Evolutionary conservation across 2,329 filamentous ascomycete genomes (phyloP).

Genomic region (Parascedosporium putredinis): DNA sequence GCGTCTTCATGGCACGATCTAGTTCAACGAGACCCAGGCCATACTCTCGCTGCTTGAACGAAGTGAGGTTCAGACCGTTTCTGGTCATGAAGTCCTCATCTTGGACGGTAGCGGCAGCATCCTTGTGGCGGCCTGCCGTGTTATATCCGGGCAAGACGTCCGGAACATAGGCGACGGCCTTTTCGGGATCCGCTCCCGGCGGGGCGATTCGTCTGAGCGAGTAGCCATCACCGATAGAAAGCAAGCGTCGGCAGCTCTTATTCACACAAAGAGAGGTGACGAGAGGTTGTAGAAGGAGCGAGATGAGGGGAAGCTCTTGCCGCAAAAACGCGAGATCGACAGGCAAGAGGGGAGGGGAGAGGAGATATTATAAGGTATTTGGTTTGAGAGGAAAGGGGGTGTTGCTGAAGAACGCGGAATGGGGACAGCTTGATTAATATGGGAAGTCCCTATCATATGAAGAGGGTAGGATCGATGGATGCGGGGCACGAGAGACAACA

Average conservation of each 20-base stretch:
- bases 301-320: not conserved
- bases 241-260: not conserved
- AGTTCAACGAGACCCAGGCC: constrained; percentile 24
- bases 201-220: constrained; percentile 6
- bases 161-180: constrained; percentile 7
- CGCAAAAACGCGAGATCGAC: not conserved
- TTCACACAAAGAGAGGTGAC: not conserved
- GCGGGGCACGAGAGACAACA: not conserved
- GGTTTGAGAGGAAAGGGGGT: not conserved
- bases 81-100: constrained; percentile 25
- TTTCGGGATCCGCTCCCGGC: constrained; percentile 10
- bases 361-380: not conserved
- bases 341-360: not conserved
- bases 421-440: not conserved
- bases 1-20: constrained; percentile 40
- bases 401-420: not conserved
- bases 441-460: not conserved
- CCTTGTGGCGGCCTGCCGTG: constrained; percentile 1
- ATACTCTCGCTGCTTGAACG: constrained; percentile 26
- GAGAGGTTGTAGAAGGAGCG: not conserved
- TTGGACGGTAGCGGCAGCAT: constrained; percentile 13
- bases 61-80: constrained; percentile 26
- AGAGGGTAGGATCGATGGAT: not conserved
- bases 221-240: not conserved
- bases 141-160: constrained; percentile 9